Evolutionary conservation across 257 asterid species (phyloP).

Genomic region (Orobanche coerulescens): DNA sequence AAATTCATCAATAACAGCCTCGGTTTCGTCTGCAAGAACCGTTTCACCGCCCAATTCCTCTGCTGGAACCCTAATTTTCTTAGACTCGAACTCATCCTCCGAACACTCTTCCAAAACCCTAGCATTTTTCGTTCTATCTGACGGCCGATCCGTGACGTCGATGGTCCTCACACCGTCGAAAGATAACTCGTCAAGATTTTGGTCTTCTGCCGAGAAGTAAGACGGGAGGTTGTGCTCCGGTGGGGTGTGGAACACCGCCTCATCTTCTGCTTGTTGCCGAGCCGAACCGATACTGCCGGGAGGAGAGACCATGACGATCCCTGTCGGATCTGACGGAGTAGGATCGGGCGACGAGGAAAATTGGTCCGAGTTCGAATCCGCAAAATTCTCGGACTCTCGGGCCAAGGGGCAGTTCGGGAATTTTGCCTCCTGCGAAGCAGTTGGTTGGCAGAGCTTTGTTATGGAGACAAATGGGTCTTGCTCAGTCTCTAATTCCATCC

Average conservation of each 20-base stretch:
- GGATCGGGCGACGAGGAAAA: conserved; percentile 13
- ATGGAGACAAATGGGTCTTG: conserved; percentile 15
- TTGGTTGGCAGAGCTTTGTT: conserved; percentile 18
- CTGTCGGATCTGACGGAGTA: conserved; percentile 20
- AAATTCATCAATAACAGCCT: conserved; percentile 14
- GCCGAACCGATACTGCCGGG: conserved; percentile 19
- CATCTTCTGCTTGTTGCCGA: conserved; percentile 18
- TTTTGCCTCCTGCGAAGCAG: conserved; percentile 28
- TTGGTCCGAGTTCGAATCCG: conserved; percentile 11
- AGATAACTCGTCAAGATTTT: conserved; percentile 14
- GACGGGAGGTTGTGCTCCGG: conserved; percentile 30
- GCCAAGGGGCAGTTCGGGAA: conserved; percentile 25
- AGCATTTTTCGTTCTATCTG: background rate
- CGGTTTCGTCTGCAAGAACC: conserved; percentile 22
- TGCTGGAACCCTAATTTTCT: conserved; percentile 11
- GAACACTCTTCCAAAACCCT: conserved; percentile 17
- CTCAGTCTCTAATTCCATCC: conserved; percentile 17
- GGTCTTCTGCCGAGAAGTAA: conserved; percentile 30
- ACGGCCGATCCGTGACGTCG: conserved; percentile 10
- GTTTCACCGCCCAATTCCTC: conserved; percentile 20
- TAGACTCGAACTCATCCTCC: conserved; percentile 4
- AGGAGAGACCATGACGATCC: conserved; percentile 29
- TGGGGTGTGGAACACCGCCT: conserved; percentile 31
- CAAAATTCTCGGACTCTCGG: conserved; percentile 27
- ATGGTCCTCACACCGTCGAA: conserved; percentile 8